Base-by-base conservation (phyloP, 1,139 yeast species). In the Tardiomyces depauwii region DNA sequence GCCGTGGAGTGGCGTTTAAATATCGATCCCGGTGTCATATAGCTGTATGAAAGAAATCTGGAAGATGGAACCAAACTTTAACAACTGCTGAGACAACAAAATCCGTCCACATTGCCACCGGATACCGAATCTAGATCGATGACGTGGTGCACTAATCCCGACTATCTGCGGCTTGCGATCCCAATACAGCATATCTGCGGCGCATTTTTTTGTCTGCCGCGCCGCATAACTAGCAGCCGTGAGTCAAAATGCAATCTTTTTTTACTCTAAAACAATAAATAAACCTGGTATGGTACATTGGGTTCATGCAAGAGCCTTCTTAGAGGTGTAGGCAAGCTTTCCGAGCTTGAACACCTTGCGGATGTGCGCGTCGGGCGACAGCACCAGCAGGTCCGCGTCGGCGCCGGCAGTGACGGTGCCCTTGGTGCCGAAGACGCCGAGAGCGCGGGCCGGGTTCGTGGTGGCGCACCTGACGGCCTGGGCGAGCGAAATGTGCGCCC, bases 391-490 rank as follows among this genome's bases (percentile, higher is more conserved):
- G 55, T 78, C 83, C 12, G 83, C 82, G 56, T 76, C 80, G 55
- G 80, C 74, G 2, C 81, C 81, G 2, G 62, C 64, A 44, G 66
- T 64, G 54, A 78, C 69, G 58, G 70, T 76, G 1, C 84, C 83
- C 57, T 76, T 75, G 44, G 64, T 58, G 42, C 66, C 60, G 41
- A 68, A 59, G 6, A 74, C 55, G 13, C 76, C 73, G 42, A 78
- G 61, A 9, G 79, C 70, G 38, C 56, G 60, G 1, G 83, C 79
- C 14, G 84, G 78, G 54, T 74, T 73, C 51, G 75, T 74, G 39
- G 83, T 78, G 45, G 73, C 80, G 2, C 80, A 71, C 53, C 73
- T 70, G 18, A 78, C 68, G 7, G 82, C 83, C 55, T 74, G 69
- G 10, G 78, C 75, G 47, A 78, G 65, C 1, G 76, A 55, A 33